Evolutionary conservation across 257 asterid species (phyloP).

Genomic region (Schizonepeta tenuifolia): DNA sequence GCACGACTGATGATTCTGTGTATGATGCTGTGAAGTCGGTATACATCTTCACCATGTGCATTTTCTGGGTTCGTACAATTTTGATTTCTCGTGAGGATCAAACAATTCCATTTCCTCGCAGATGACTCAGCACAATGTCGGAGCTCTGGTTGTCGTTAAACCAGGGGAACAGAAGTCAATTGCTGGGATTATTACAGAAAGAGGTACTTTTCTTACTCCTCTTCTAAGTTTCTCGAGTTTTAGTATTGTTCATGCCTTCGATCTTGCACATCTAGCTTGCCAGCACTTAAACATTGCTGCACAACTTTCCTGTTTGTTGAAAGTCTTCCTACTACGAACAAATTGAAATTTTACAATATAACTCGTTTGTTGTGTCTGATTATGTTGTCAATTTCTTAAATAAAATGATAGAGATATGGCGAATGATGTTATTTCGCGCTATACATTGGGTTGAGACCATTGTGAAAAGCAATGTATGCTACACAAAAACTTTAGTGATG

Average conservation of each 20-base stretch:
- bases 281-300: neutral
- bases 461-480: too few species aligned
- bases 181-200: slow-evolving; percentile 84
- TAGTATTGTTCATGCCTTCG: neutral
- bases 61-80: neutral
- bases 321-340: neutral
- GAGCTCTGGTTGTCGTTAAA: slow-evolving; percentile 96
- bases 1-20: slow-evolving; percentile 90
- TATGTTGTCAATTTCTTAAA: neutral
- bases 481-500: too few species aligned
- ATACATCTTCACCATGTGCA: slow-evolving; percentile 29
- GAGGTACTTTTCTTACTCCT: slow-evolving; percentile 46
- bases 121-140: slow-evolving; percentile 99
- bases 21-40: slow-evolving; percentile 98
- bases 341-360: neutral
- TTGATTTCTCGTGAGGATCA: neutral
- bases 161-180: slow-evolving; percentile 78
- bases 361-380: neutral
- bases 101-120: slow-evolving; percentile 32
- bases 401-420: neutral
- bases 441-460: neutral
- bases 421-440: neutral
- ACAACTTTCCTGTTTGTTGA: neutral
- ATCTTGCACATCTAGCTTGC: neutral
- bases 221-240: neutral